Evolutionary conservation across 768 basidiomycete species (phyloP), one percentile per base, ranked within the genome.

Genomic region (Ephemerocybe angulata): DNA sequence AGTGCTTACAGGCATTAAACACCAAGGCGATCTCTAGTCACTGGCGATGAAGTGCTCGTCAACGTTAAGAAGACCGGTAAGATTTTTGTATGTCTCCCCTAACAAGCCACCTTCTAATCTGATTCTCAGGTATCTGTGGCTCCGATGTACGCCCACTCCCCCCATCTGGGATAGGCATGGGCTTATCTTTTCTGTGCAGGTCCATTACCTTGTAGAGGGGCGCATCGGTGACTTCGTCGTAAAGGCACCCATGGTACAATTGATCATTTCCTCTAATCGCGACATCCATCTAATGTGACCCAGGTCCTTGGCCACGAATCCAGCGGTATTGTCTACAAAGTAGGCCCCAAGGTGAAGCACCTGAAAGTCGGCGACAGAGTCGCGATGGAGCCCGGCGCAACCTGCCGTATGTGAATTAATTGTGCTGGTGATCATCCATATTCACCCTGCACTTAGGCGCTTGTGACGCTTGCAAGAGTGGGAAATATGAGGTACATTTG

Each of bases 281-380:
- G 4, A 11, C 5, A 12, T 11, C 29, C 37, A 53, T 33, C 22
- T 46, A n/a, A n/a, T n/a, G n/a, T 50, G 19, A 24, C 7, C 35
- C 68, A 90, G 93, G 88, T 93, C 47, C 85, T 98, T 41, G 96
- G 96, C 19, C 96, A 98, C 65, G 96, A 98, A 73, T 93, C 92
- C 2, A 77, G 92, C 25, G 94, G 93, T 11, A 71, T 93, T 46
- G 71, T 97, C 48, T 74, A 72, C 53, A 87, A 86, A 75, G 91
- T 92, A 54, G 93, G 94, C 11, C 68, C 81, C 25, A 80, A 81
- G 35, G 90, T 95, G 52, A 89, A 82, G 64, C 73, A 85, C 65
- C 72, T 95, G 58, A 87, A 88, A 67, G 73, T 80, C 13, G 94
- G 95, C 6, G 91, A 94, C 63, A 83, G 88, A 48, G 94, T 98